A percentile compares a stretch with the other conserved stretches of the same genome.
Conservation (phyloP, 164 flowering plant species). For the Euptelea pleiosperma region DNA sequence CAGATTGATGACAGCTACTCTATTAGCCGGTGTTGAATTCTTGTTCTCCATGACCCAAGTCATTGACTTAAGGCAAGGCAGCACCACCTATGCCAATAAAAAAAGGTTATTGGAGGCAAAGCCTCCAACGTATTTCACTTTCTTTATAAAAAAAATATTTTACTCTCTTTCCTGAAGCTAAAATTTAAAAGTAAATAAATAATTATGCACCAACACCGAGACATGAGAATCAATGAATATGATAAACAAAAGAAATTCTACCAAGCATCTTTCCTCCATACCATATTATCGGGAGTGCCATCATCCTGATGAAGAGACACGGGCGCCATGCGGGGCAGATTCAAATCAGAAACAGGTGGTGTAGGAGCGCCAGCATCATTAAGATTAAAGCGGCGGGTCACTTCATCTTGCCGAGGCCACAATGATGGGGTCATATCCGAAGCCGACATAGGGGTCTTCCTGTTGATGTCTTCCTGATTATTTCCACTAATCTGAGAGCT, state of each 20-base stretch:
- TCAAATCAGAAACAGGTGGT: constrained; percentile 45
- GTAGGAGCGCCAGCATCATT: constrained; percentile 43
- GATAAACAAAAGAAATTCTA: constrained; percentile 1
- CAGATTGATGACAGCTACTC: constrained; percentile 70
- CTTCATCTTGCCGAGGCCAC: constrained; percentile 80
- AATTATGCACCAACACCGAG: background rate
- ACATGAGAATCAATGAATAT: background rate
- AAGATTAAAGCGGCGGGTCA: constrained; percentile 47
- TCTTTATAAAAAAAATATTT: background rate
- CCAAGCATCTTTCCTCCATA: constrained; percentile 14
- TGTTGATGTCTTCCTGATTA: constrained; percentile 26
- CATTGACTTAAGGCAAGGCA: constrained; percentile 91
- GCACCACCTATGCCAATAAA: constrained; percentile 34
- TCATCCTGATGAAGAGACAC: constrained; percentile 62
- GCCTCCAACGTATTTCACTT: background rate
- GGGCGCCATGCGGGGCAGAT: constrained; percentile 60
- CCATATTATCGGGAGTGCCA: constrained; percentile 54
- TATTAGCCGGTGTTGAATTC: constrained; percentile 48
- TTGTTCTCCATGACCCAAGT: constrained; percentile 87
- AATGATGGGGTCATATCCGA: constrained; percentile 53
- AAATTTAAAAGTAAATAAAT: background rate
- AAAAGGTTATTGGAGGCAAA: background rate
- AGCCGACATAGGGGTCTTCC: constrained; percentile 27
- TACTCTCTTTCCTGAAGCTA: too few relatives aligned
- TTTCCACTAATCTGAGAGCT: constrained; percentile 21